These are phyloP conservation scores for Phellopilus nigrolimitatus DNA, from an alignment of 1,284 basidiomycete species.

Conservation along the genomic window DNA sequence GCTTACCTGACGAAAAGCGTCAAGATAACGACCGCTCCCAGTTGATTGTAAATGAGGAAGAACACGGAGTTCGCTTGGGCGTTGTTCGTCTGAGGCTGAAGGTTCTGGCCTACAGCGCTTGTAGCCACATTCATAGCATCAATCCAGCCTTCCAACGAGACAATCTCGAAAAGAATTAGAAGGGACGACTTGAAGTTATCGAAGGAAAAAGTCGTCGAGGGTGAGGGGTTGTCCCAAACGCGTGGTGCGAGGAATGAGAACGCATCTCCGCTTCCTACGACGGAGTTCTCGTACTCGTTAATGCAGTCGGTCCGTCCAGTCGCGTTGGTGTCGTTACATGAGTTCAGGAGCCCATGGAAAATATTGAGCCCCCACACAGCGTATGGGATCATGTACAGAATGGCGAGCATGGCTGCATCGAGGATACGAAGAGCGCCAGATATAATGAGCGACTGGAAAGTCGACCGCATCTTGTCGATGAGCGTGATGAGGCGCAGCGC, in stretches of 20 bases:
- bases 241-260: constrained; percentile 78
- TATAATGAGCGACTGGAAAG: constrained; percentile 89
- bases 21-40: constrained; percentile 88
- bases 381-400: constrained; percentile 95
- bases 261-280: constrained; percentile 39
- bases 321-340: constrained; percentile 75
- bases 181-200: constrained; percentile 85
- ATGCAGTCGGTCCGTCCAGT: constrained; percentile 63
- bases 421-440: constrained; percentile 84
- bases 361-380: constrained; percentile 97
- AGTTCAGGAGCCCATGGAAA: constrained; percentile 81
- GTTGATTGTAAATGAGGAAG: constrained; percentile 89
- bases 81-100: constrained; percentile 69
- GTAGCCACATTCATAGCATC: constrained; percentile 86
- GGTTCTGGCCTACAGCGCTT: constrained; percentile 66
- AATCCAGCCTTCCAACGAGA: constrained; percentile 94
- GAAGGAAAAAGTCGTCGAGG: constrained; percentile 86
- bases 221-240: constrained; percentile 84
- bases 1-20: constrained; percentile 83
- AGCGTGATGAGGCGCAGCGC: constrained; percentile 90
- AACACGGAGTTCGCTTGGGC: constrained; percentile 86
- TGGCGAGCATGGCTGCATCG: constrained; percentile 89
- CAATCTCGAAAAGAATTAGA: constrained; percentile 94
- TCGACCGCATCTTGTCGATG: constrained; percentile 81
- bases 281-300: constrained; percentile 67